Conservation (phyloP, 2,329 filamentous ascomycete species). For the Alternaria solani region DNA sequence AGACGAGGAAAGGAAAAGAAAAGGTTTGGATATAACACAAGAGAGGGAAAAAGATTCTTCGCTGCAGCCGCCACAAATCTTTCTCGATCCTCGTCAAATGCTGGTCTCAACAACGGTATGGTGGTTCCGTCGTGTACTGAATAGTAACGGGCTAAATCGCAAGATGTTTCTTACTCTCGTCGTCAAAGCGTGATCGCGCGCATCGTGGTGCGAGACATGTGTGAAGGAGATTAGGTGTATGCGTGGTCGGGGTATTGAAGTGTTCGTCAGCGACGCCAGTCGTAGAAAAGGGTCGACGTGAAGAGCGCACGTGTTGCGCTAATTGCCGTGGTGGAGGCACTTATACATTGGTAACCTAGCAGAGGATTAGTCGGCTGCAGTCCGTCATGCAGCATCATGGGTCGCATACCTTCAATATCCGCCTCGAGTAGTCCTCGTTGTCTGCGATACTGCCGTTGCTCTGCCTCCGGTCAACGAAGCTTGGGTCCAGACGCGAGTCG, state of each 20-base stretch:
- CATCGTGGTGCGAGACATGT: conserved; percentile 32
- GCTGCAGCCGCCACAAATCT: conserved; percentile 7
- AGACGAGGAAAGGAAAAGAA: conserved; percentile 5
- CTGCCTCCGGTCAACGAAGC: conserved; percentile 80
- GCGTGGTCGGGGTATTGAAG: conserved; percentile 18
- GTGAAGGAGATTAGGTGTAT: conserved; percentile 29
- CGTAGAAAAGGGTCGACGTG: conserved; percentile 12
- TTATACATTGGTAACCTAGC: conserved; percentile 50
- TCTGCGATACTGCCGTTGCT: conserved; percentile 97
- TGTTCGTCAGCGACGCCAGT: conserved; percentile 18
- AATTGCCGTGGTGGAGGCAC: conserved; percentile 14
- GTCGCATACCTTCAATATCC: conserved; percentile 82
- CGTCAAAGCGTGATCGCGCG: conserved; percentile 43
- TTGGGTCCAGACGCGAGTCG: conserved; percentile 86
- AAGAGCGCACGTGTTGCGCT: conserved; percentile 12
- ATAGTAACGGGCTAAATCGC: conserved; percentile 34
- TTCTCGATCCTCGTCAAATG: conserved; percentile 16
- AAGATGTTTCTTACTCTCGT: conserved; percentile 41
- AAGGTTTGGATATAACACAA: conserved; percentile 19
- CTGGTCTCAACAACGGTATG: conserved; percentile 12
- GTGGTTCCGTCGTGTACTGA: conserved; percentile 21
- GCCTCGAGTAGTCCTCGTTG: conserved; percentile 94
- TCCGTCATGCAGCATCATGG: neutral
- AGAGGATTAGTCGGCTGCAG: conserved; percentile 17
- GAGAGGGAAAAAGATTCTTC: conserved; percentile 4